These are phyloP conservation scores for Arthroderma sp. DNA, from an alignment of 2,329 filamentous ascomycete species.

Conservation along the genomic window DNA sequence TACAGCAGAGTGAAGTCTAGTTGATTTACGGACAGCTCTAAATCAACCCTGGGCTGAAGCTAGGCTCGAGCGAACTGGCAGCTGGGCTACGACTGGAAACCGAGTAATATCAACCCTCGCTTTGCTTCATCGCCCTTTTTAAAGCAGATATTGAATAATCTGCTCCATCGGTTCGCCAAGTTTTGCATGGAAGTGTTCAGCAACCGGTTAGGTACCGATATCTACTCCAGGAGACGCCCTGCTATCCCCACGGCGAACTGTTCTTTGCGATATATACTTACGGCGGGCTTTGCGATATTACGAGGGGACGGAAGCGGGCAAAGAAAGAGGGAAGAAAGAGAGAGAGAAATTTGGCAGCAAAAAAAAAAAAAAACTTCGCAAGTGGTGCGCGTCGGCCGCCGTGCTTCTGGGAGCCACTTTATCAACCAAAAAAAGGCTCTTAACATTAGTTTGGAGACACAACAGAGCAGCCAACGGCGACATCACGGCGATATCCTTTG, in stretches of 20 bases:
- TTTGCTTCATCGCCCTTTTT: background rate
- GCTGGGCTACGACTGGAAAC: background rate
- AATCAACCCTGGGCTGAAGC: background rate
- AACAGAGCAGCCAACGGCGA: background rate
- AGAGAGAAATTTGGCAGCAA: background rate
- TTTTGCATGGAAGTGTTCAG: too few species aligned
- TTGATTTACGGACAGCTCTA: background rate
- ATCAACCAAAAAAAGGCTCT: slow-evolving; percentile 5
- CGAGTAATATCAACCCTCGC: background rate
- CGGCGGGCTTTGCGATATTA: background rate
- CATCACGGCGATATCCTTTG: background rate
- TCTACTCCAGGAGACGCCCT: background rate
- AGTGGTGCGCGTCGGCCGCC: slow-evolving; percentile 11
- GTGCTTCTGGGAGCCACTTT: slow-evolving; percentile 13
- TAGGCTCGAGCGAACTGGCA: background rate
- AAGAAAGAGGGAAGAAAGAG: background rate
- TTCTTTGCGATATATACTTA: background rate
- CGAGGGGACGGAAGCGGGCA: background rate
- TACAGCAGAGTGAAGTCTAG: background rate
- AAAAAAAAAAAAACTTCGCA: slow-evolving; percentile 9
- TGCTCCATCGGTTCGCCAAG: background rate
- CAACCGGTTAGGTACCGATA: background rate
- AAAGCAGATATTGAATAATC: background rate
- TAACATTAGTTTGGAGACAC: slow-evolving; percentile 4
- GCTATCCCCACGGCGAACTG: background rate